These are phyloP conservation scores for Hordeum pubiflorum DNA, from an alignment of 202 grass and related monocot genomes.

Conservation along the genomic window DNA sequence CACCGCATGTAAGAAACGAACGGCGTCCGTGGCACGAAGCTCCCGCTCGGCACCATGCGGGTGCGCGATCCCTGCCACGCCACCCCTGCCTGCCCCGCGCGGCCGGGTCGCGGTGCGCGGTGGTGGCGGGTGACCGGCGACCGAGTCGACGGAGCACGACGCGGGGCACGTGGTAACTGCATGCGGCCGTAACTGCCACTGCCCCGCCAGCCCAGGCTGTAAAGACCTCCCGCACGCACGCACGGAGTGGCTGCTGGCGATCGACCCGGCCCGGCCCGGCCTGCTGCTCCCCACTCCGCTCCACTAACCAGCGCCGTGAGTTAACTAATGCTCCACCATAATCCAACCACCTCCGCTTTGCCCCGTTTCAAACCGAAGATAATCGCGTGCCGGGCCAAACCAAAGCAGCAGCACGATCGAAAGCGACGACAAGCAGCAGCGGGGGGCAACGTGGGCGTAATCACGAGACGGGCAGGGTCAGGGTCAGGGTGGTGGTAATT, in stretches of 20 bases:
- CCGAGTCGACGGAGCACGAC: not conserved
- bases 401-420: not conserved
- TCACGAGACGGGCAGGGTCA: not conserved
- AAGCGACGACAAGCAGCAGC: not conserved
- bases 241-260: not conserved
- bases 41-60: not conserved
- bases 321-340: conserved; percentile 6
- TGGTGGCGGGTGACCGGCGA: not conserved
- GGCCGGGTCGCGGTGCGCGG: not conserved
- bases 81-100: not conserved
- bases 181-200: not conserved
- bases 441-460: conserved; percentile 16
- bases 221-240: not conserved
- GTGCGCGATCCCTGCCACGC: not conserved
- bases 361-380: conserved; percentile 10
- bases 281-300: conserved; percentile 13
- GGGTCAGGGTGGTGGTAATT: not conserved
- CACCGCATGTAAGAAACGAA: not conserved
- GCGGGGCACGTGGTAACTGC: conserved; percentile 1
- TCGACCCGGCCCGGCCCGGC: not conserved
- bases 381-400: not conserved
- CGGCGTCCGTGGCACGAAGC: not conserved
- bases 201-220: not conserved
- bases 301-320: conserved; percentile 24
- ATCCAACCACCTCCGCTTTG: conserved; percentile 33